Base-by-base conservation (phyloP, 306 rosid species). In the Trifolium pratense region DNA sequence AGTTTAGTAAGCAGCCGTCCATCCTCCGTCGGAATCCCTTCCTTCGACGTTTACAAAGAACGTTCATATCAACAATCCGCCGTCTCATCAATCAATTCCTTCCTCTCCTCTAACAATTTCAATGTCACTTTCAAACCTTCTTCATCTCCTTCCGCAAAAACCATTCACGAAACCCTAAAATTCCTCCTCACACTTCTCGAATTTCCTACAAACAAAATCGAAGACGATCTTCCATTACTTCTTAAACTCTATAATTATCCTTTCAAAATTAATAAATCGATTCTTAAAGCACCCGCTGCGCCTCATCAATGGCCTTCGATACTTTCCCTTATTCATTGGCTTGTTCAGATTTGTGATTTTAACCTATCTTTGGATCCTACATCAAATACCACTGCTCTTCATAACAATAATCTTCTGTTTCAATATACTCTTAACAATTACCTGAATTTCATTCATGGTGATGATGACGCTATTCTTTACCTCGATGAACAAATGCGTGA, bases 1-100 rank as follows among this genome's bases (percentile, higher is more conserved):
- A 89, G 97, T 75, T 85, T 92, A 53, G 96, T 80, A 58, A 89
- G 97, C 62, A 94, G 90, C 85, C 97, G 95, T 10, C 99, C 95
- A 0, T 91, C 98, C 52, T 83, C 90, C 21, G 78, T 71, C 17
- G 97, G 95, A 9, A 6, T 75, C 55, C 13, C 78, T 32, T 45
- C 81, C 3, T 14, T 88, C 39, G 97, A 94, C 69, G 78, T 87
- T 73, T 94, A 94, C 93, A 94, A 94, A 76, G 99, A 94, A 7
- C 90, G 89, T 2, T 75, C 87, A 1, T 76, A 56, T 72, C 95
- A 91, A 46, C 84, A 80, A 66, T 67, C 91, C 3, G 88, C 89
- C 1, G 56, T 88, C 5, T 68, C 87, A 66, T 75, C 95, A 31
- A 80, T 94, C 66, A 89, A 94, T 26, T n/a, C 84, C 10, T 89